Conservation (phyloP, 2,329 filamentous ascomycete genomes). For the Pseudocercospora musae region DNA sequence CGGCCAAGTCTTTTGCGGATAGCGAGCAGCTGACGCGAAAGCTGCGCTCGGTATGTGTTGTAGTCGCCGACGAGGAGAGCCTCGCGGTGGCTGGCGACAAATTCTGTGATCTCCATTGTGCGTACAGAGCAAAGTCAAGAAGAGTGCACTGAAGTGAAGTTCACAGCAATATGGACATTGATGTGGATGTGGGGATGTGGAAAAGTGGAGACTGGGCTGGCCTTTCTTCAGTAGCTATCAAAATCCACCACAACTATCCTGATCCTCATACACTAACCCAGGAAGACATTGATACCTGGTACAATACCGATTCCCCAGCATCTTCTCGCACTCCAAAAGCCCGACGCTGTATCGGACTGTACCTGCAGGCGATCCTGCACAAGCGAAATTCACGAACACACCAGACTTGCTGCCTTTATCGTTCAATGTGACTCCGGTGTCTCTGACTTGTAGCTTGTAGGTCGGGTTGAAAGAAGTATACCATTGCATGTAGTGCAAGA, state of each 20-base stretch:
- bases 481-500: neutral
- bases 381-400: neutral
- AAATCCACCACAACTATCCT: neutral
- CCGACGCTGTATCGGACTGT: neutral
- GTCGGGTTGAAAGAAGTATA: neutral
- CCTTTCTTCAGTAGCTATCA: too few species aligned
- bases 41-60: constrained; percentile 74
- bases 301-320: neutral
- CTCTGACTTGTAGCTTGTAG: neutral
- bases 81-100: constrained; percentile 74
- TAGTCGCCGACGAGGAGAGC: constrained; percentile 88
- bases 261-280: neutral
- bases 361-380: neutral
- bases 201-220: neutral
- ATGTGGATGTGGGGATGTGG: neutral
- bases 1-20: constrained; percentile 81
- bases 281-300: neutral
- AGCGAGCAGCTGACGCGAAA: constrained; percentile 77
- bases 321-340: neutral
- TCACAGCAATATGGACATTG: neutral
- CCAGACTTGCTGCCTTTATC: neutral
- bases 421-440: neutral
- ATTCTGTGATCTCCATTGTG: constrained; percentile 84
- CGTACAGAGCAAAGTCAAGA: neutral
- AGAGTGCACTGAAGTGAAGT: neutral